phyloP scores from a whole-genome alignment of 75 land plant genomes.

The Pinus albicaulis region DNA sequence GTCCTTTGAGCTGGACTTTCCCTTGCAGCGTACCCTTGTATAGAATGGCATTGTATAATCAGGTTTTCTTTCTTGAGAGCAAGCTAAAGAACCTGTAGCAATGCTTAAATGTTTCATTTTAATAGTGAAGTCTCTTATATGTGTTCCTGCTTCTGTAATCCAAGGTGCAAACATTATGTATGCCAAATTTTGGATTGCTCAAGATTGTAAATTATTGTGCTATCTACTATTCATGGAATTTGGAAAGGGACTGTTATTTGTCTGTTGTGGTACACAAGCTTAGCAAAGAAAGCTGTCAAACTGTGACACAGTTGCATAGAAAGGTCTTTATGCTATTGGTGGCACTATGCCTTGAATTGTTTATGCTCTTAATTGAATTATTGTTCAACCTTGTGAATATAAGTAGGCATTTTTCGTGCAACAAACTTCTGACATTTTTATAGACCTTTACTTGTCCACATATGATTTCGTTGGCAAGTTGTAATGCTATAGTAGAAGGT shows the following conservation, averaged over 20 bases:
- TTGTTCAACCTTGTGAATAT: too few relatives aligned
- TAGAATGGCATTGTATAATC: constrained; percentile 2
- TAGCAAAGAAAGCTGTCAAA: too few relatives aligned
- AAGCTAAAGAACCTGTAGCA: neutral
- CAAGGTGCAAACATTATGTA: neutral
- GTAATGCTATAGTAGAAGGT: too few relatives aligned
- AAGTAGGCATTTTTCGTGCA: too few relatives aligned
- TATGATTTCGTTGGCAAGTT: too few relatives aligned
- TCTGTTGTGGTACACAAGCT: neutral
- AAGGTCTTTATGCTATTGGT: too few relatives aligned
- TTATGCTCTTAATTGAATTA: too few relatives aligned
- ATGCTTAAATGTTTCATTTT: neutral
- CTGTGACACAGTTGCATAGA: too few relatives aligned
- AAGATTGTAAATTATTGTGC: constrained; percentile 6
- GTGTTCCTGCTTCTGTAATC: neutral
- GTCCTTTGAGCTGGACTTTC: neutral
- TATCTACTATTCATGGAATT: neutral
- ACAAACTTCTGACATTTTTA: too few relatives aligned
- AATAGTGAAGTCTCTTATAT: neutral
- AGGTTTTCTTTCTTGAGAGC: neutral
- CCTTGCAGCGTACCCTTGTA: constrained; percentile 4
- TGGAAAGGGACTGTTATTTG: neutral
- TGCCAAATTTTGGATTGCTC: neutral
- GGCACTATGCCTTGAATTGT: too few relatives aligned
- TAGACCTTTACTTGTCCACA: too few relatives aligned